Evolutionary conservation across 345 rosid species (phyloP).

Genomic region (Citrus mangshanensis): DNA sequence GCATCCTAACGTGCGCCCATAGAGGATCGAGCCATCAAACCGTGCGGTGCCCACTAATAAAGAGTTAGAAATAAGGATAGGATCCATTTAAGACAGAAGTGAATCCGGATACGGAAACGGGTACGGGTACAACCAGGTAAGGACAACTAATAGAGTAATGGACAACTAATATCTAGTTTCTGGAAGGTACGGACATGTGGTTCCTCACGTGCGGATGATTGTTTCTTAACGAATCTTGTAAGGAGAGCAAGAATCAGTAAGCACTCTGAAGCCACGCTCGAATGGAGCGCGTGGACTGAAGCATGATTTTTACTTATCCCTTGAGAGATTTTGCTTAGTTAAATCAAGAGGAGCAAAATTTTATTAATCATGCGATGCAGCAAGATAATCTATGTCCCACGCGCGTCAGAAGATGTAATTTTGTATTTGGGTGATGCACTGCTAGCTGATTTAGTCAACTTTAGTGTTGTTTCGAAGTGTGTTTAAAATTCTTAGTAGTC

Average conservation of each 20-base stretch:
- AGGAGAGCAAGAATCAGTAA: neutral
- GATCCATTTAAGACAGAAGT: neutral
- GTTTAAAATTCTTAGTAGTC: neutral
- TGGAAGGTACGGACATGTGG: constrained; percentile 16
- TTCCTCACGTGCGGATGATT: constrained; percentile 17
- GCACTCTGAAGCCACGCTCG: neutral
- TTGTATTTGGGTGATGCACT: too few relatives aligned
- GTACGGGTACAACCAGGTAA: constrained; percentile 4
- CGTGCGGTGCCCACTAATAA: neutral
- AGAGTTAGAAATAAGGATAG: neutral
- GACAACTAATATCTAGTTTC: neutral
- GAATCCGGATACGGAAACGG: constrained; percentile 6
- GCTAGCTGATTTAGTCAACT: too few relatives aligned
- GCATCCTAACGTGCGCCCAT: neutral
- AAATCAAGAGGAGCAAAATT: too few relatives aligned
- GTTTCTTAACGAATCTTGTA: constrained; percentile 8
- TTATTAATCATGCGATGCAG: neutral
- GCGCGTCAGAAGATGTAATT: neutral
- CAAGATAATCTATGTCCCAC: neutral
- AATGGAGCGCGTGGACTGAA: neutral
- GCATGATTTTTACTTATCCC: neutral
- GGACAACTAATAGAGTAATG: neutral
- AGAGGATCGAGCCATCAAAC: too few relatives aligned
- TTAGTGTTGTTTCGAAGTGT: too few relatives aligned
- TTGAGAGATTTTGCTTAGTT: neutral